Conservation (phyloP, 2,329 filamentous ascomycete genomes). For the Trichoderma oligosporum region DNA sequence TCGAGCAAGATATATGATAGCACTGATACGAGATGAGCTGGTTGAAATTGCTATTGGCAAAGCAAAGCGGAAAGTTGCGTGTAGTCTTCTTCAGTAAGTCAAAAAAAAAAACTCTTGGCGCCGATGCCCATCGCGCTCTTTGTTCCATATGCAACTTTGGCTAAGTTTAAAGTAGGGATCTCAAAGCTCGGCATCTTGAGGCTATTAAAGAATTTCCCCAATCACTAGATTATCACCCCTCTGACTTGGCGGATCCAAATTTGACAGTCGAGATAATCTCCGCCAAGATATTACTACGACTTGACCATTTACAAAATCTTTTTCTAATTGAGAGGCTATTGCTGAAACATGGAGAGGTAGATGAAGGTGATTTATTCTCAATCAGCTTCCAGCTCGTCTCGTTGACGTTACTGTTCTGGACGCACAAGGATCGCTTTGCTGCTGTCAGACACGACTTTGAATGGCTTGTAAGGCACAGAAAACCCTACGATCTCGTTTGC, state of each 20-base stretch:
- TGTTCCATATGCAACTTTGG: too few relatives aligned
- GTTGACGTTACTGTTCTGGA: slow-evolving; percentile 46
- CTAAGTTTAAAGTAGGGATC: background rate
- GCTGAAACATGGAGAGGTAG: slow-evolving; percentile 40
- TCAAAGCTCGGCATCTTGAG: slow-evolving; percentile 9
- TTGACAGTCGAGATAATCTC: slow-evolving; percentile 36
- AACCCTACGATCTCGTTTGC: background rate
- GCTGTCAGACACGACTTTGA: slow-evolving; percentile 44
- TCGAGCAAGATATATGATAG: slow-evolving; percentile 46
- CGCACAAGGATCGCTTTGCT: slow-evolving; percentile 44
- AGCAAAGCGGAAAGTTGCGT: slow-evolving; percentile 9
- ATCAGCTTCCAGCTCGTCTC: slow-evolving; percentile 48
- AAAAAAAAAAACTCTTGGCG: too few relatives aligned
- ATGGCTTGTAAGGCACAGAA: slow-evolving; percentile 44
- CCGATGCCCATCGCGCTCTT: too few relatives aligned
- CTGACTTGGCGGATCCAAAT: slow-evolving; percentile 35
- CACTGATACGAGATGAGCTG: slow-evolving; percentile 54
- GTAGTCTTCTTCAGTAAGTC: background rate
- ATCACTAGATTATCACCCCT: slow-evolving; percentile 38
- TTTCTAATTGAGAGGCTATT: slow-evolving; percentile 58
- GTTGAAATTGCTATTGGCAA: slow-evolving; percentile 52
- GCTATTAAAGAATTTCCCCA: slow-evolving; percentile 26
- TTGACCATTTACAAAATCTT: slow-evolving; percentile 53
- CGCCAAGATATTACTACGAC: slow-evolving; percentile 43
- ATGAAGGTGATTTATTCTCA: slow-evolving; percentile 39